Base-by-base conservation (phyloP, 352 stramenopile species). In the Hyaloperonospora brassicae region DNA sequence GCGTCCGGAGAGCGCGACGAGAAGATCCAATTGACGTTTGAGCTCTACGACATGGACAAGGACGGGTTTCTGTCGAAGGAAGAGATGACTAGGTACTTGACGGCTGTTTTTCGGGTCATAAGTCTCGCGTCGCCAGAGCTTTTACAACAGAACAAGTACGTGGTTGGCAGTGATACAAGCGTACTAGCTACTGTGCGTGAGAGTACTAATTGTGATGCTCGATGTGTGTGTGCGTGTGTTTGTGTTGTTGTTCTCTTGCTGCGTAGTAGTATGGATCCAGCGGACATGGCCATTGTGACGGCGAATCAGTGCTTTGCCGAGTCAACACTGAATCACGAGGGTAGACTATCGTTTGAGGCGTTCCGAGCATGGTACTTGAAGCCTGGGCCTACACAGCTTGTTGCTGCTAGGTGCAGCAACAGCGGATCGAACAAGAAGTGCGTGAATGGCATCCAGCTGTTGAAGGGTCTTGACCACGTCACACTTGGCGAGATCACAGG, bases 61-160 rank as follows among this genome's bases (percentile, higher is more conserved):
- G 84, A 95, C 58, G 86, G 83, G 6, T 88, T 79, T 65, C 92
- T 96, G 52, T 79, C 76, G 30, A 72, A 81, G 35, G 64, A 77
- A 53, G 85, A 95, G 59, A 95, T 96, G 85, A 81, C 70, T 10
- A 92, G 84, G 48, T 95, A 95, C 61, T 68, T 95, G 44, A 87
- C 82, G 14, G 76, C 77, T 2, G 79, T 95, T 5, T 95, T 92
- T 48, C 61, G 79, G n/a, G 79, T 94, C 10, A 86, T 95, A 36
- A 72, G 70, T 27, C 68, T 83, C 39, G 75, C 74, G 12, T 78
- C 76, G 1, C 79, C 81, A 0, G 71, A 87, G 51, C 71, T 89
- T 5, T 92, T 92, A 50, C 61, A 82, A 34, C 64, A 82, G 31
- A 83, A 90, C 49, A 71, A 73, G 78, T 89, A 46, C 23, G 76